Conservation (phyloP, 2,329 filamentous ascomycete species). For the Aspergillus vadensis region DNA sequence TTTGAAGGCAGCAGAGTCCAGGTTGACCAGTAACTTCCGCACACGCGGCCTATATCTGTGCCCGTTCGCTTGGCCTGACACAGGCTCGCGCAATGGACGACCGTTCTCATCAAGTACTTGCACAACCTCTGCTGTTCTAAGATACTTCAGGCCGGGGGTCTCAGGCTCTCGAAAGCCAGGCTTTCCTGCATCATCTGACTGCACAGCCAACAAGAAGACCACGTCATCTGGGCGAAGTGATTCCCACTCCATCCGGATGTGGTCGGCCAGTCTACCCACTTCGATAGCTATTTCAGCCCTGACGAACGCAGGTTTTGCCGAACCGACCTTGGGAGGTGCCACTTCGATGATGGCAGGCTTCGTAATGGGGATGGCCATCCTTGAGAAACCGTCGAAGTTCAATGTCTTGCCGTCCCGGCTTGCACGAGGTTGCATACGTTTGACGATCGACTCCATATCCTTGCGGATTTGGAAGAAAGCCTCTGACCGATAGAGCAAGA, state of each 20-base stretch:
- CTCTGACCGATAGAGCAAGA: conserved; percentile 85
- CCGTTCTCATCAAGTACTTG: conserved; percentile 86
- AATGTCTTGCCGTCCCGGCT: conserved; percentile 65
- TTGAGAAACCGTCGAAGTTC: conserved; percentile 80
- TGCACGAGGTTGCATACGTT: conserved; percentile 71
- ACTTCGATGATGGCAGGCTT: conserved; percentile 88
- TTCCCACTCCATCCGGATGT: conserved; percentile 85
- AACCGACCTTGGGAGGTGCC: conserved; percentile 78
- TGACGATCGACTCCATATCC: conserved; percentile 81
- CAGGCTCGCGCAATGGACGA: conserved; percentile 64
- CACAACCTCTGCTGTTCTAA: conserved; percentile 82
- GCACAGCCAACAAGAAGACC: conserved; percentile 80
- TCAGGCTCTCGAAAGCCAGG: conserved; percentile 46
- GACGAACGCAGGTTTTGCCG: conserved; percentile 78
- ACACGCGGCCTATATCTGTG: conserved; percentile 60
- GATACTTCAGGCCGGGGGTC: conserved; percentile 66
- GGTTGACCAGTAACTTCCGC: conserved; percentile 73
- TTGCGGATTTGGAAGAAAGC: conserved; percentile 92
- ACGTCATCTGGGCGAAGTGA: conserved; percentile 82
- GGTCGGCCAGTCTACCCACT: conserved; percentile 74
- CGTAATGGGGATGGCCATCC: conserved; percentile 84
- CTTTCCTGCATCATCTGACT: conserved; percentile 52
- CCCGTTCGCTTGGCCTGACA: conserved; percentile 61
- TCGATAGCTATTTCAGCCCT: conserved; percentile 85
- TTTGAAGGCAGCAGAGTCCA: conserved; percentile 78